Conservation (phyloP, 2,329 filamentous ascomycete species). For the Magnaporthales sp. region DNA sequence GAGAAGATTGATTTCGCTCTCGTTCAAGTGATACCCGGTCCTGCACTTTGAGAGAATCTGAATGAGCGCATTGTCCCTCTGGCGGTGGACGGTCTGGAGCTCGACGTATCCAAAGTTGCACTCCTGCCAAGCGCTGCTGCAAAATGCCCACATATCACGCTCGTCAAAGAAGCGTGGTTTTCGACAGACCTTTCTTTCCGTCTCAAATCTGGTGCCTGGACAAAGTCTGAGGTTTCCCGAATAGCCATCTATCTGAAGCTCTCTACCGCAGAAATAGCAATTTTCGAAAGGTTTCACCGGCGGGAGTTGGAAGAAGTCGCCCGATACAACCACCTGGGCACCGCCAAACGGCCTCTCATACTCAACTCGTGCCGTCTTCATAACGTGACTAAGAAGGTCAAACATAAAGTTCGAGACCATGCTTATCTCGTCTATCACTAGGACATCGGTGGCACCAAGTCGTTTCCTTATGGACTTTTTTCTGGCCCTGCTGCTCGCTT, state of each 20-base stretch:
- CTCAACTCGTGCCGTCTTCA: constrained; percentile 25
- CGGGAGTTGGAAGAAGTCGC: constrained; percentile 53
- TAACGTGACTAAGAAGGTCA: constrained; percentile 38
- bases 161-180: constrained; percentile 30
- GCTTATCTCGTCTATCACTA: constrained; percentile 58
- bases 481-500: constrained; percentile 15
- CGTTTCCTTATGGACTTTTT: constrained; percentile 25
- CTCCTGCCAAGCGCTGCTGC: constrained; percentile 42
- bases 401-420: constrained; percentile 52
- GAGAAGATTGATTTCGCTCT: constrained; percentile 29
- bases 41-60: constrained; percentile 46
- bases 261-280: constrained; percentile 39
- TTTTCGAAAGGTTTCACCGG: constrained; percentile 47
- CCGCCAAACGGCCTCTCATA: constrained; percentile 29
- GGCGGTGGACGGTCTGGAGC: constrained; percentile 46
- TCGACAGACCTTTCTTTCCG: background rate
- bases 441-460: constrained; percentile 36
- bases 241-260: constrained; percentile 11
- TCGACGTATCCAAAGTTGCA: constrained; percentile 45
- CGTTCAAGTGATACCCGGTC: constrained; percentile 29
- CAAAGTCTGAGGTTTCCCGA: background rate
- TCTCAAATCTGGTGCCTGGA: background rate
- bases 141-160: constrained; percentile 52
- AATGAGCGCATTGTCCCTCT: constrained; percentile 44
- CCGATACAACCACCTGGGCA: constrained; percentile 46